Evolutionary conservation across 1,139 yeast genomes (phyloP).

Genomic region (Hemisphaericaspora lyxosophila): DNA sequence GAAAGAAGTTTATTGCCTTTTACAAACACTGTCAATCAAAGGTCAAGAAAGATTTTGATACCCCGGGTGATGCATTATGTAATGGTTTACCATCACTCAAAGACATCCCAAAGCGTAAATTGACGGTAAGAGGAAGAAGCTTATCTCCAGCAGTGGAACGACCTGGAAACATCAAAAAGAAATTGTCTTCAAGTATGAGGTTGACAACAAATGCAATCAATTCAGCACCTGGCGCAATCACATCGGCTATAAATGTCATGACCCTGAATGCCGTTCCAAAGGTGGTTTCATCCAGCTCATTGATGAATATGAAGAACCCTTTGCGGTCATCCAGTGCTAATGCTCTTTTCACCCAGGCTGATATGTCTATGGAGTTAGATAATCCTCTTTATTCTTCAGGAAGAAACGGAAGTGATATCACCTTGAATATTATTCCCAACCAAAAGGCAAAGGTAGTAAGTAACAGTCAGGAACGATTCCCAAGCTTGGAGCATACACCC

Average conservation of each 20-base stretch:
- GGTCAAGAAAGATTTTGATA: conserved; percentile 1
- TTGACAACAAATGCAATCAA: conserved; percentile 3
- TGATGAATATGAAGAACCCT: conserved; percentile 1
- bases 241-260: conserved; percentile 1
- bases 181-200: conserved; percentile 7
- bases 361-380: neutral
- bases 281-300: conserved; percentile 7
- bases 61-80: conserved; percentile 6
- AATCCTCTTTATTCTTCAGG: conserved; percentile 1
- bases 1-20: conserved; percentile 25
- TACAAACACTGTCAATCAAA: conserved; percentile 13
- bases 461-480: conserved; percentile 10
- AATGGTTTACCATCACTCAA: neutral
- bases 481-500: conserved; percentile 2
- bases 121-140: conserved; percentile 5
- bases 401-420: conserved; percentile 8
- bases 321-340: neutral
- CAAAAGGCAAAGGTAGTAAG: conserved; percentile 8
- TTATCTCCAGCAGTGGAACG: conserved; percentile 7
- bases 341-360: neutral
- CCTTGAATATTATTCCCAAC: conserved; percentile 11
- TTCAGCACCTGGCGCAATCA: conserved; percentile 2
- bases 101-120: neutral
- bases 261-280: neutral
- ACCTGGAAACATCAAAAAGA: conserved; percentile 7